Conservation (phyloP, 75 land plant species). For the Selaginella tamariscina region DNA sequence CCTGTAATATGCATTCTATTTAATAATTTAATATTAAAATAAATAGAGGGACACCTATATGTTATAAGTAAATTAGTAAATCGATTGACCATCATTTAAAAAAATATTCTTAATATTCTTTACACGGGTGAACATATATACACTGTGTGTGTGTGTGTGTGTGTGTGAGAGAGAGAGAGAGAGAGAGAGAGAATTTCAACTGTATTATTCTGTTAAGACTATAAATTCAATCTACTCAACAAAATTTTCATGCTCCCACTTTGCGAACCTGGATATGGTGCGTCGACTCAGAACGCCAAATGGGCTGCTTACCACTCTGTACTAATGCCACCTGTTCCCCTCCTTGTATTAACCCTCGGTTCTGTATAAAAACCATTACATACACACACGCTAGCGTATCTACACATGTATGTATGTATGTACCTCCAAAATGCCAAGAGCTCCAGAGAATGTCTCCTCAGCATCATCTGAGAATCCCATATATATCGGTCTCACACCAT, state of each 20-base stretch:
- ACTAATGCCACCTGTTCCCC: constrained; percentile 83
- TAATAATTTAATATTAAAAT: too few species aligned
- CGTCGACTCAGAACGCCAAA: constrained; percentile 76
- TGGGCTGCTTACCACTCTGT: constrained; percentile 87
- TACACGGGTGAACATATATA: too few species aligned
- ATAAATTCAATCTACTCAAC: too few species aligned
- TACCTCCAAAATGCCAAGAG: constrained; percentile 57
- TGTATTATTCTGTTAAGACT: too few species aligned
- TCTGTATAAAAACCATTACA: constrained; percentile 24
- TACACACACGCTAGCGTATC: not conserved
- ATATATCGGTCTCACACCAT: constrained; percentile 65
- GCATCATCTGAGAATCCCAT: constrained; percentile 84
- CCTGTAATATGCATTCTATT: too few species aligned
- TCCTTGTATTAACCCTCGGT: constrained; percentile 36
- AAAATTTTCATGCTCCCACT: constrained; percentile 37
- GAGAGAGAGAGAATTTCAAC: too few species aligned
- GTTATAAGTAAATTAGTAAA: too few species aligned
- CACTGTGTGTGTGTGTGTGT: too few species aligned
- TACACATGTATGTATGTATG: not conserved
- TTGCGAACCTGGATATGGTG: constrained; percentile 90
- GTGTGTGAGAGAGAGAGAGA: too few species aligned
- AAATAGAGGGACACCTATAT: too few species aligned
- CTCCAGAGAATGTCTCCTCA: constrained; percentile 78
- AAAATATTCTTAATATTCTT: too few species aligned
- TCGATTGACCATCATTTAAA: too few species aligned